Base-by-base conservation (phyloP, 2,329 filamentous ascomycete genomes). In the Stylonectria norvegica region DNA sequence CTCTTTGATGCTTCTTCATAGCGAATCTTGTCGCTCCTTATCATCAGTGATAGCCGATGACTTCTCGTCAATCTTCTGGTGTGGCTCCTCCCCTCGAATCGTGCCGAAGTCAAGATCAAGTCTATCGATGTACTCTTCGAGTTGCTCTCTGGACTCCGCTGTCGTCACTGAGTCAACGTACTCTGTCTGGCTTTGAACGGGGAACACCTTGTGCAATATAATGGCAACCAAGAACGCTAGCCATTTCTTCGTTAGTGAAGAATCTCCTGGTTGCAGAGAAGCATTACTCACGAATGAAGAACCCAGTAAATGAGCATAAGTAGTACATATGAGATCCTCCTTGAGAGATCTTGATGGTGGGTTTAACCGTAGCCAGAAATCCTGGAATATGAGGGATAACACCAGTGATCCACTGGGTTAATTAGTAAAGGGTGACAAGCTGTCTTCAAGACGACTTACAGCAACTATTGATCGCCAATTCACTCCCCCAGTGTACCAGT, bases 401-500 rank as follows among this genome's bases (percentile, higher is more conserved):
- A 6, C 74, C 73, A 4, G 76, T 63, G 12, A 81, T 29, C 48
- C 37, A 40, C 37, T 40, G 19, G 17, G 16, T 6, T 20, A 5
- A 17, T 40, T 28, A 34, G n/a, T n/a, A 25, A 10, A 15, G 20
- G 18, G 11, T 10, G 36, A 18, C 15, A 30, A 31, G 25, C n/a
- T 8, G n/a, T n/a, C 8, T 6, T 9, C 7, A 10, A 9, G 8
- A 25, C 4, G 12, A 34, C 37, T 5, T 40, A 83, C 78, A 0
- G 79, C 72, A 4, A 73, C 58, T 3, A 77, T 62, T 0, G 78
- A 79, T 16, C 78, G 70, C 76, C 76, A 83, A 48, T 83, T 84
- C 30, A 70, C 65, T 4, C 77, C 75, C 8, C 52, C 59, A 14
- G 29, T 27, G 11, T 50, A 40, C 29, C 20, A 40, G 17, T 40